Evolutionary conservation across 2,329 filamentous ascomycete species (phyloP).

Genomic region (Parastagonospora nodorum): DNA sequence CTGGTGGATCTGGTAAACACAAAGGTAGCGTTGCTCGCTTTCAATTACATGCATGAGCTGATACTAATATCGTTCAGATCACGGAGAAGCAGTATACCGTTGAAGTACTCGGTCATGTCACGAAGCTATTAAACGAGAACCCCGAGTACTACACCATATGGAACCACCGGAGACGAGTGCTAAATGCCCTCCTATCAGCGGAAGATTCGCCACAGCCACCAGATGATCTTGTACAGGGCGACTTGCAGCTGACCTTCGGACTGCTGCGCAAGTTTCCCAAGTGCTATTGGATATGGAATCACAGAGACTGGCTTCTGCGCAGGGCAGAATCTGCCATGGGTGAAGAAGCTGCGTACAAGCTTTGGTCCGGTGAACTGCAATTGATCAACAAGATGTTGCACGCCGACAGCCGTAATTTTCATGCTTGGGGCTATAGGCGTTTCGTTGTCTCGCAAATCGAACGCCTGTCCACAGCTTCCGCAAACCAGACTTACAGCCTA

Average conservation of each 20-base stretch:
- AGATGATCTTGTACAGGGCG: constrained; percentile 66
- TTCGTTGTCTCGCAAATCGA: constrained; percentile 79
- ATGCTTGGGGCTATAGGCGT: constrained; percentile 92
- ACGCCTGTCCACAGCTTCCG: constrained; percentile 44
- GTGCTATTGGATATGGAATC: constrained; percentile 99
- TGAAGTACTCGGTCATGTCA: constrained; percentile 69
- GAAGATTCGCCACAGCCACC: constrained; percentile 32
- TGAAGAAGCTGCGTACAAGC: constrained; percentile 57
- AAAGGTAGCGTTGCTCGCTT: constrained; percentile 56
- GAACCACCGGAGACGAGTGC: constrained; percentile 79
- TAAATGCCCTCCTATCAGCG: constrained; percentile 64
- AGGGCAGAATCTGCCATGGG: constrained; percentile 71
- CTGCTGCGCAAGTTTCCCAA: constrained; percentile 87
- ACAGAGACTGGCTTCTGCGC: constrained; percentile 82
- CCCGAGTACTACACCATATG: constrained; percentile 91
- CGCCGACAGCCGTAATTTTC: constrained; percentile 88
- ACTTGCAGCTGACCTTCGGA: constrained; percentile 82
- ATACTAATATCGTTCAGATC: constrained; percentile 39
- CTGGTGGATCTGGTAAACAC: constrained; percentile 70
- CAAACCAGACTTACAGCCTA: constrained; percentile 58
- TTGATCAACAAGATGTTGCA: constrained; percentile 87
- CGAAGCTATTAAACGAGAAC: constrained; percentile 75
- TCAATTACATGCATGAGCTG: not conserved
- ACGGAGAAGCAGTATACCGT: constrained; percentile 55
- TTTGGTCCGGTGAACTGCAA: constrained; percentile 85